Base-by-base conservation (phyloP, 805 yeast genomes). In the Teunomyces panamensis region DNA sequence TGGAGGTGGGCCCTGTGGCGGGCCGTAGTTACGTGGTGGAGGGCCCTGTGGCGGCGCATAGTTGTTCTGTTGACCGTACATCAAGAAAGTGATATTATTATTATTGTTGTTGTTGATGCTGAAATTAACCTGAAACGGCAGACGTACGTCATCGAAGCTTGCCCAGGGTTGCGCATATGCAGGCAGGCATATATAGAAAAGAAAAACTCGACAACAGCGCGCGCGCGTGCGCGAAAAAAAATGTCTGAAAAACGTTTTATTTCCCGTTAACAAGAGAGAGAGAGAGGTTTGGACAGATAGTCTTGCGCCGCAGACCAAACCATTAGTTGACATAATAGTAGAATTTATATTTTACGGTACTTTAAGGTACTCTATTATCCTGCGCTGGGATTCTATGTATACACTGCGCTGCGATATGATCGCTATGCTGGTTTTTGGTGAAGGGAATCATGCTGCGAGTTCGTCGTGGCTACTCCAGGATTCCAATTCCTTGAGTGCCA, bases 401-500 rank as follows among this genome's bases (percentile, higher is more conserved):
- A 26, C 30, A 37, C 14, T n/a, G 41, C 41, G 41, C 41, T 35
- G 39, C 39, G 39, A 17, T 9, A 13, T 20, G 13, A 11, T 20
- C 28, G 27, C 39, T 35, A 35, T 35, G 39, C 20, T 17, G 20
- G 20, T 11, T 35, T 26, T 11, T 17, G 20, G 20, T 11, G 13
- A 32, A 32, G 9, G n/a, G 16, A 5, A n/a, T 13, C 17, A 16
- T 20, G 20, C 5, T 7, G 24, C 27, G 6, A 35, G 32, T 26
- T 35, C 26, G 17, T 16, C 26, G 11, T 16, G 14, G 17, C 36
- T 30, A 28, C 32, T 29, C 20, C 24, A 37, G 11, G 52, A 47
- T 44, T 76, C 80, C 44, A 85, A 67, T 28, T 74, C 67, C 56
- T 81, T 81, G 58, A 92, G 69, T 3, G 92, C 76, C 37, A 82